These are phyloP conservation scores for Fusarium drepaniforme DNA, from an alignment of 2,329 filamentous ascomycete species.

Conservation along the genomic window DNA sequence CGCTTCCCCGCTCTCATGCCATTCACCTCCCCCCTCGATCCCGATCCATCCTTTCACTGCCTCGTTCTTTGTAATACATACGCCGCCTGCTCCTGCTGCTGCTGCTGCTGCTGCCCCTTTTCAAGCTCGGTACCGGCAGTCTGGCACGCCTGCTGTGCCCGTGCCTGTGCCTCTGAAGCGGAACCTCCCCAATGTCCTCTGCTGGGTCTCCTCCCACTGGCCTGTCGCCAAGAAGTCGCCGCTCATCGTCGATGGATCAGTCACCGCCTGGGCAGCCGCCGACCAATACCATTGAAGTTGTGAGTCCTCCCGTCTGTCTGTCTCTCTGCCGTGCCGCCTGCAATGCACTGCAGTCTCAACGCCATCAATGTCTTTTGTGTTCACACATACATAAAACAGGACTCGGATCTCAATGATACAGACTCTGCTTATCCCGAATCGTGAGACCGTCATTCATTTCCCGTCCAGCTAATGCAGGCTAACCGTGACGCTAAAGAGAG, in stretches of 20 bases:
- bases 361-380: not conserved
- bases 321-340: not conserved
- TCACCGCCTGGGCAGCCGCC: not conserved
- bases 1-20: conserved; percentile 3
- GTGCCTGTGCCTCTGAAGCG: not conserved
- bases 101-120: not conserved
- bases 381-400: not conserved
- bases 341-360: not conserved
- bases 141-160: not conserved
- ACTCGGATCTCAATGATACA: not conserved
- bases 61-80: not conserved
- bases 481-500: not conserved
- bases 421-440: conserved; percentile 4
- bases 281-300: conserved; percentile 6
- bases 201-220: not conserved
- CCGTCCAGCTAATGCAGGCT: not conserved
- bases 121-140: not conserved
- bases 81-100: not conserved
- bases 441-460: not conserved
- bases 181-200: not conserved
- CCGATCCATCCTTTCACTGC: not conserved
- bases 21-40: not conserved
- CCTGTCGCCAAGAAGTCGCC: not conserved
- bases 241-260: not conserved
- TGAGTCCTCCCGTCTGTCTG: not conserved